Percentiles rank a stretch among this genome's conserved stretches.
Evolutionary conservation across 2,329 filamentous ascomycete species (phyloP).

Genomic region (Paracoccidioides lutzii): DNA sequence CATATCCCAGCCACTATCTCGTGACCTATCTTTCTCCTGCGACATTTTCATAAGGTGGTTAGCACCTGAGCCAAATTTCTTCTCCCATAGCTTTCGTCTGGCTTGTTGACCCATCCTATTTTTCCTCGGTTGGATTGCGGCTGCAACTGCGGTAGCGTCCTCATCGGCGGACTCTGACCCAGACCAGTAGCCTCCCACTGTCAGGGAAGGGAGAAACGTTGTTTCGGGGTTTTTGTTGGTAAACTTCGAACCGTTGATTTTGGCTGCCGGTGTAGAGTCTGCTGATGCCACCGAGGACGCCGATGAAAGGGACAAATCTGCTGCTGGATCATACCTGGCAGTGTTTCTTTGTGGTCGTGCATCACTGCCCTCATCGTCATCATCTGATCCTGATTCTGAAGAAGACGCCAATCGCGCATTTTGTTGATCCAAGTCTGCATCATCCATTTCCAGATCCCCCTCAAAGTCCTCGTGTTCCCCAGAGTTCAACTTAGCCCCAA

Average conservation of each 20-base stretch:
- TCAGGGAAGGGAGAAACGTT: conserved; percentile 49
- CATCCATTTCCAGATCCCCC: conserved; percentile 10
- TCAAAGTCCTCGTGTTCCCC: background rate
- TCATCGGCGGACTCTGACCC: conserved; percentile 46
- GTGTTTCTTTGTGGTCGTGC: background rate
- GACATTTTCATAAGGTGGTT: conserved; percentile 42
- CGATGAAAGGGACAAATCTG: conserved; percentile 22
- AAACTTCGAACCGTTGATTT: conserved; percentile 15
- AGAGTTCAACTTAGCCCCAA: conserved; percentile 6
- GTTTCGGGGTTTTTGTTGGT: conserved; percentile 26
- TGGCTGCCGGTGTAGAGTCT: conserved; percentile 18
- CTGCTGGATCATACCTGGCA: conserved; percentile 9
- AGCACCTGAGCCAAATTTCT: conserved; percentile 46
- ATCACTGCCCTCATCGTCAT: conserved; percentile 12
- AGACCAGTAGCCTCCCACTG: conserved; percentile 50
- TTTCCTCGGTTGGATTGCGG: conserved; percentile 34
- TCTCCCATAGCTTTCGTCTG: conserved; percentile 47
- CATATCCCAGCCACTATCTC: conserved; percentile 46
- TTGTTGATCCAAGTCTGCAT: conserved; percentile 21
- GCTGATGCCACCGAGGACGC: conserved; percentile 20
- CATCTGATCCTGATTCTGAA: conserved; percentile 12
- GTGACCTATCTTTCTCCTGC: conserved; percentile 20
- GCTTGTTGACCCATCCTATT: conserved; percentile 52
- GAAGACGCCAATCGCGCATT: conserved; percentile 23
- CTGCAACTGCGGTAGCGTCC: conserved; percentile 24